phyloP scores from a whole-genome alignment of 805 yeast genomes.

The Candida sonorensis region DNA sequence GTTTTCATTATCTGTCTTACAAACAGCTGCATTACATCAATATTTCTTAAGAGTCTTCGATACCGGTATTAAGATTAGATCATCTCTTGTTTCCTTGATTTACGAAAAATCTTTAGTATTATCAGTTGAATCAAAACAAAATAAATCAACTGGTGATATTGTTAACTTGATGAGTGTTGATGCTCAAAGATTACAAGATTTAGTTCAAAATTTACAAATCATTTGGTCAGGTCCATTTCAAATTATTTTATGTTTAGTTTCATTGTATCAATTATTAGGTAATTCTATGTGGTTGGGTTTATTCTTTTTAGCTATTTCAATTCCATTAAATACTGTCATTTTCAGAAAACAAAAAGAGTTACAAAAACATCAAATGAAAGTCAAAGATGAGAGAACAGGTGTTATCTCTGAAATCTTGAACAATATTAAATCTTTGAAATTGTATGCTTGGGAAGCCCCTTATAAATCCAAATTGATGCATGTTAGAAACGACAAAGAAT shows the following conservation, averaged over 20 bases:
- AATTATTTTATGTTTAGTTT: conserved; percentile 63
- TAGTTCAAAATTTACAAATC: conserved; percentile 69
- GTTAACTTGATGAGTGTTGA: conserved; percentile 94
- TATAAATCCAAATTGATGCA: conserved; percentile 64
- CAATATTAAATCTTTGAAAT: conserved; percentile 85
- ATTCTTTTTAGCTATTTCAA: conserved; percentile 62
- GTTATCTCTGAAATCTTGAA: conserved; percentile 81
- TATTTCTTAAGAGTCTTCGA: conserved; percentile 71
- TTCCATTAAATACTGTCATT: conserved; percentile 70
- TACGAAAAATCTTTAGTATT: conserved; percentile 63
- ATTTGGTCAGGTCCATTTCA: conserved; percentile 95
- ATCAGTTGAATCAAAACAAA: conserved; percentile 64
- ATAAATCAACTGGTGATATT: conserved; percentile 83
- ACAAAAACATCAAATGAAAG: conserved; percentile 82
- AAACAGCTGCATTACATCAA: conserved; percentile 72
- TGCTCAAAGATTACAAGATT: conserved; percentile 79
- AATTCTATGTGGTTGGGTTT: conserved; percentile 97
- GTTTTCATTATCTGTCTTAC: conserved; percentile 72
- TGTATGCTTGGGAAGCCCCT: conserved; percentile 95
- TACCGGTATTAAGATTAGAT: conserved; percentile 68
- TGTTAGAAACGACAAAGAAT: conserved; percentile 85
- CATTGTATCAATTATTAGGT: conserved; percentile 70
- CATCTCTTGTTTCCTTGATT: conserved; percentile 59
- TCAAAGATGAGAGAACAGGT: conserved; percentile 89
- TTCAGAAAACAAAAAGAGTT: conserved; percentile 62